Evolutionary conservation across 148 eudicot species (phyloP).

Genomic region (Persicaria maculosa): DNA sequence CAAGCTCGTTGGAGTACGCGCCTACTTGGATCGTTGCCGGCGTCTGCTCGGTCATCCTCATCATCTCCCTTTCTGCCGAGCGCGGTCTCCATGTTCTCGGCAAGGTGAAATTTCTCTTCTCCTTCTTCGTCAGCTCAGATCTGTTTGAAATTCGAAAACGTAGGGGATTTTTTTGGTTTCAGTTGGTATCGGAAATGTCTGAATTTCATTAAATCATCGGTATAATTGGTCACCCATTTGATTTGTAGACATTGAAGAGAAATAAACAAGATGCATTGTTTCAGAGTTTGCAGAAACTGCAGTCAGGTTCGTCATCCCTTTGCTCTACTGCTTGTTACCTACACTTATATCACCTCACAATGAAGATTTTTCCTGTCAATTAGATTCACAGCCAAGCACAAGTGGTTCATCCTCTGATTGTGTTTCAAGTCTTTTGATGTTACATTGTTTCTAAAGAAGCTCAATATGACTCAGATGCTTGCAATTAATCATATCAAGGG

Average conservation of each 20-base stretch:
- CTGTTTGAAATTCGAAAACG: too few species aligned
- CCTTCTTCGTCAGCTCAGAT: not conserved
- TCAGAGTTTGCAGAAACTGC: slow-evolving; percentile 65
- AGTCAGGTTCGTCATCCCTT: slow-evolving; percentile 50
- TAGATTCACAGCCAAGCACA: not conserved
- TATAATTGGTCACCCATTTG: not conserved
- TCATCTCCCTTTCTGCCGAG: slow-evolving; percentile 64
- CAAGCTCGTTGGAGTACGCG: slow-evolving; percentile 40
- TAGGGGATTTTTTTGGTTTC: not conserved
- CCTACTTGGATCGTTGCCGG: slow-evolving; percentile 82
- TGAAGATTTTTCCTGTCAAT: not conserved
- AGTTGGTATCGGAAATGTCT: not conserved
- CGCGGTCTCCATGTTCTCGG: slow-evolving; percentile 84
- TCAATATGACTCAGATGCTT: not conserved
- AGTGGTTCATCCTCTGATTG: not conserved
- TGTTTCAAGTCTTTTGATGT: not conserved
- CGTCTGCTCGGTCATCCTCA: slow-evolving; percentile 57
- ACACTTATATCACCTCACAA: not conserved
- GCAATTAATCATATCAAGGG: not conserved
- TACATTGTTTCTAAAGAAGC: too few species aligned
- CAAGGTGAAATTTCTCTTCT: slow-evolving; percentile 31
- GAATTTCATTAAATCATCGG: too few species aligned
- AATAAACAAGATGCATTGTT: slow-evolving; percentile 47
- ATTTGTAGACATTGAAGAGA: slow-evolving; percentile 25
- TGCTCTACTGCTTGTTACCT: not conserved